These are phyloP conservation scores for Scolecobasidium constrictum DNA, from an alignment of 2,329 filamentous ascomycete genomes.

Conservation along the genomic window DNA sequence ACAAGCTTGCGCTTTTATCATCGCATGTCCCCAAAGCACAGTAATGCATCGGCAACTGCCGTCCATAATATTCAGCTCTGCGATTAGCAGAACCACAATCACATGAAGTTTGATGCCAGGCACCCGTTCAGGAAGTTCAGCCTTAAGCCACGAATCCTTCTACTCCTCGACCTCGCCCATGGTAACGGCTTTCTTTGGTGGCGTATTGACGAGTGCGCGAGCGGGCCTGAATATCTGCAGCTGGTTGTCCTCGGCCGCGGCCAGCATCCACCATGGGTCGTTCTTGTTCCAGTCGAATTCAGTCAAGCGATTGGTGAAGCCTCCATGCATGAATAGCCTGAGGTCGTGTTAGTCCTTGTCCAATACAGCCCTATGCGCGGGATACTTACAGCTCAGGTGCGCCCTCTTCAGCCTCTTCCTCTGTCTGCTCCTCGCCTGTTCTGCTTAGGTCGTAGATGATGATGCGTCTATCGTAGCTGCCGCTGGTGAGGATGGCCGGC, in stretches of 20 bases:
- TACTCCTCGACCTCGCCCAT: constrained; percentile 10
- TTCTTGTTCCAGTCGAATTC: constrained; percentile 98
- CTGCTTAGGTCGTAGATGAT: constrained; percentile 94
- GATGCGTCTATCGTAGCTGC: constrained; percentile 84
- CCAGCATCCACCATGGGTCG: constrained; percentile 93
- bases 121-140: no score
- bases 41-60: no score
- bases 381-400: constrained; percentile 76
- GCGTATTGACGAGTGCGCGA: constrained; percentile 7
- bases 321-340: constrained; percentile 95
- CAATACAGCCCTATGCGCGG: not conserved
- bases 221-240: constrained; percentile 63
- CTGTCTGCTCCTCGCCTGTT: constrained; percentile 86
- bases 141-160: no score
- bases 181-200: constrained; percentile 7
- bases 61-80: no score
- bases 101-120: no score
- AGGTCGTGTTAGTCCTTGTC: constrained; percentile 10
- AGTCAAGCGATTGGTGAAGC: constrained; percentile 90
- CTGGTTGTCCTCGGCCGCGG: constrained; percentile 91
- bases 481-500: constrained; percentile 76
- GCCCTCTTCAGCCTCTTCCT: constrained; percentile 90
- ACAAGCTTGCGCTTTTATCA: no score
- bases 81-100: no score
- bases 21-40: no score